A percentile compares a stretch with the other conserved stretches of the same genome.
Conservation (phyloP, 2,329 filamentous ascomycete genomes). For the Aspergillus spinulosporus region DNA sequence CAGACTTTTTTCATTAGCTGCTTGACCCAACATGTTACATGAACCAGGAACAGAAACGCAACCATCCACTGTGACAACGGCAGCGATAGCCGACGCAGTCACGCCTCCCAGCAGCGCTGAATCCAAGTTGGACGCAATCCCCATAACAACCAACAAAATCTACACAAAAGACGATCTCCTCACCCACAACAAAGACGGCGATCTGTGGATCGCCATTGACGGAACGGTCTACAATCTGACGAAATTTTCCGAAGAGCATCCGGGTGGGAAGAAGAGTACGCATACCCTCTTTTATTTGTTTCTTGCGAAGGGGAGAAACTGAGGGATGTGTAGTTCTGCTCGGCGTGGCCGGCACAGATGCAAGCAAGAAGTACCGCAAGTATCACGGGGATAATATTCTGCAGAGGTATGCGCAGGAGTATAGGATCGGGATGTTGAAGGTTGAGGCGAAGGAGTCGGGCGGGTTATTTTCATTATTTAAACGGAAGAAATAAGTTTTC, state of each 20-base stretch:
- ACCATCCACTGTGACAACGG: not conserved
- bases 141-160: not conserved
- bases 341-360: slow-evolving; percentile 16
- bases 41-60: not conserved
- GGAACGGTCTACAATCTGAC: slow-evolving; percentile 29
- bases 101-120: not conserved
- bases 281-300: not conserved
- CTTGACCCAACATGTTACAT: no score
- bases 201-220: slow-evolving; percentile 29
- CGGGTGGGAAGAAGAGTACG: slow-evolving; percentile 27
- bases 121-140: not conserved
- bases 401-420: slow-evolving; percentile 7
- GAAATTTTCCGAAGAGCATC: slow-evolving; percentile 25
- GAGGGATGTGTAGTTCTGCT: slow-evolving; percentile 12
- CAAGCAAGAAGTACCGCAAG: slow-evolving; percentile 22
- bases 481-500: not conserved
- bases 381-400: slow-evolving; percentile 18
- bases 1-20: no score
- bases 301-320: not conserved
- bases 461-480: slow-evolving; percentile 10
- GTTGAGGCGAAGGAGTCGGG: slow-evolving; percentile 1
- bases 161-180: slow-evolving; percentile 6
- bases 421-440: slow-evolving; percentile 5
- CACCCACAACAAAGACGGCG: slow-evolving; percentile 19
- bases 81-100: not conserved